A percentile compares a stretch with the other conserved stretches of the same genome.
Evolutionary conservation across 768 basidiomycete genomes (phyloP).

Genomic region (Xanthoconium purpureum): DNA sequence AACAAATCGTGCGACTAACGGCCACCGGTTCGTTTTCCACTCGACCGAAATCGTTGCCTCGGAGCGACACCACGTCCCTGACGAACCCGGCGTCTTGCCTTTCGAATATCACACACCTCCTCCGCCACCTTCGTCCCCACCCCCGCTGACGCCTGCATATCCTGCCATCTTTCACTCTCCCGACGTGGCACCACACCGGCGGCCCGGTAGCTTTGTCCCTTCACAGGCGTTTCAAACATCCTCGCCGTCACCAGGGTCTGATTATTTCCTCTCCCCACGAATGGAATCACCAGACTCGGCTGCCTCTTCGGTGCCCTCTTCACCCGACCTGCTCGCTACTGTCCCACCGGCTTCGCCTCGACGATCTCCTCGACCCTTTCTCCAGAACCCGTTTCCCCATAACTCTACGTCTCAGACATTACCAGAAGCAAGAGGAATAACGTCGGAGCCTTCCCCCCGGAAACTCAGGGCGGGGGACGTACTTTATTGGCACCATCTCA

Average conservation of each 20-base stretch:
- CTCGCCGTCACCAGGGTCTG: conserved; percentile 11
- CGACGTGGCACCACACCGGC: conserved; percentile 27
- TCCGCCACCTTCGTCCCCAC: conserved; percentile 30
- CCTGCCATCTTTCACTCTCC: conserved; percentile 23
- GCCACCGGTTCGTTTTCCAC: conserved; percentile 86
- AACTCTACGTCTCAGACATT: conserved; percentile 10
- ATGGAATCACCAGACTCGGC: conserved; percentile 21
- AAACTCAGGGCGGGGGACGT: conserved; percentile 57
- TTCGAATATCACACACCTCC: conserved; percentile 36
- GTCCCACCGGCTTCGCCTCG: conserved; percentile 19
- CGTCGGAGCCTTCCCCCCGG: conserved; percentile 29
- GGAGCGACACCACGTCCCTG: conserved; percentile 60
- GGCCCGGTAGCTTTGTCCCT: conserved; percentile 1
- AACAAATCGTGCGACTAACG: conserved; percentile 73
- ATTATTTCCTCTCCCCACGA: conserved; percentile 24
- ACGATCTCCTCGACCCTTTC: conserved; percentile 22
- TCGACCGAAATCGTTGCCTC: conserved; percentile 60
- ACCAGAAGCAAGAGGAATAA: conserved; percentile 8
- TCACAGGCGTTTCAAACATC: conserved; percentile 21
- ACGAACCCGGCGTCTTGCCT: conserved; percentile 61
- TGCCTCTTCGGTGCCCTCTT: conserved; percentile 23
- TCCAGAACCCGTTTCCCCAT: conserved; percentile 12
- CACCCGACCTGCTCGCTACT: conserved; percentile 22
- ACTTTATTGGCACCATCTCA: conserved; percentile 75
- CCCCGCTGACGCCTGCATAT: conserved; percentile 32